These are phyloP conservation scores for Paratinospora sagittata DNA, from an alignment of 164 flowering plant genomes.

Conservation along the genomic window DNA sequence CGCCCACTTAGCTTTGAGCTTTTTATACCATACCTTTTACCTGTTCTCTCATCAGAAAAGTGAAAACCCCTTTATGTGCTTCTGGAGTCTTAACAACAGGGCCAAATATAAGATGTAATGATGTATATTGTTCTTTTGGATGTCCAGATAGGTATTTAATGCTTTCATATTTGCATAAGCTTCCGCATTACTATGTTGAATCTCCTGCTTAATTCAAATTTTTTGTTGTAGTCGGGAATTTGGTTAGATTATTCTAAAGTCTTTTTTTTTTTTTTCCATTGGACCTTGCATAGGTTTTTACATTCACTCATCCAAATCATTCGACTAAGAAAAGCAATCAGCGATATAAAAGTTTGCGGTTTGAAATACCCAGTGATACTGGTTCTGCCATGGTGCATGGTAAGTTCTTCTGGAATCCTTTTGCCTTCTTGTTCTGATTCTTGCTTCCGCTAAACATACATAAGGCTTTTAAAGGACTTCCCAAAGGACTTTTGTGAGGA, in stretches of 20 bases:
- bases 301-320: constrained; percentile 74
- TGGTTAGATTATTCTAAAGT: neutral
- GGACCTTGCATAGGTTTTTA: constrained; percentile 57
- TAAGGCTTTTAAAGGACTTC: no score
- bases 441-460: neutral
- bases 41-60: no score
- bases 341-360: constrained; percentile 66
- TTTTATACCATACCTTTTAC: no score
- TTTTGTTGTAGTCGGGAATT: neutral
- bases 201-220: neutral
- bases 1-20: no score
- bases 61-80: no score
- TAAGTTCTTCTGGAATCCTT: constrained; percentile 25
- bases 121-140: no score
- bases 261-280: neutral
- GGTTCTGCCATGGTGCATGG: constrained; percentile 94
- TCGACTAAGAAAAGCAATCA: constrained; percentile 57
- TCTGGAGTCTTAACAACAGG: no score
- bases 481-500: no score
- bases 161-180: no score
- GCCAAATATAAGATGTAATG: no score
- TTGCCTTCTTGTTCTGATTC: neutral
- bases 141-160: no score
- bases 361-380: constrained; percentile 68
- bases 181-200: no score